A percentile compares a stretch with the other conserved stretches of the same genome.
These are phyloP conservation scores for Botryotinia narcissicola DNA, from an alignment of 2,329 filamentous ascomycete species.

Conservation along the genomic window DNA sequence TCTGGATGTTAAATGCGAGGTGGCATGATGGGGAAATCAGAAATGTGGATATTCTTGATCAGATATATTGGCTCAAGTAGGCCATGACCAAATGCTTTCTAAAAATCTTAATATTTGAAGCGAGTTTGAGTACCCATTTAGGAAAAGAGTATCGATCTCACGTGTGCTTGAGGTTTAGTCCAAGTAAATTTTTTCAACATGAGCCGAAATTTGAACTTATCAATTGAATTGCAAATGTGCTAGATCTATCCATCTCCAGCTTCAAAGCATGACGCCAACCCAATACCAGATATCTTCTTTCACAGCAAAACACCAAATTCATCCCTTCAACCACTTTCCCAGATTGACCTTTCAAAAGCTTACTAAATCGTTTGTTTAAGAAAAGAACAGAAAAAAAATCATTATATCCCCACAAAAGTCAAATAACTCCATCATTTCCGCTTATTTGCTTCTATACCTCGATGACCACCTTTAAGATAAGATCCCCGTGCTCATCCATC, in stretches of 20 bases:
- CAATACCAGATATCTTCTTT: neutral
- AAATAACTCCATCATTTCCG: neutral
- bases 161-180: neutral
- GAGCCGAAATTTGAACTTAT: neutral
- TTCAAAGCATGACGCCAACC: neutral
- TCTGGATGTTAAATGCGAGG: neutral
- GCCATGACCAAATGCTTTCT: neutral
- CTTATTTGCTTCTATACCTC: slow-evolving; percentile 44
- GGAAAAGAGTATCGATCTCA: neutral
- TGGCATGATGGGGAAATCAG: neutral
- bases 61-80: neutral
- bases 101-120: neutral
- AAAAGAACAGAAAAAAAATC: neutral
- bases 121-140: neutral
- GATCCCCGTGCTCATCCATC: slow-evolving; percentile 62
- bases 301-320: neutral
- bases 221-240: neutral
- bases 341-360: neutral
- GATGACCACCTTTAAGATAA: slow-evolving; percentile 72
- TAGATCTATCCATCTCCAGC: neutral
- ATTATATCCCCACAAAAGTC: neutral
- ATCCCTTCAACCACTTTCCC: neutral
- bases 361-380: neutral
- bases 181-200: too few species aligned
- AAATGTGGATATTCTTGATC: neutral